These are phyloP conservation scores for Petunia axillaris DNA, from an alignment of 257 asterid genomes.

Conservation along the genomic window DNA sequence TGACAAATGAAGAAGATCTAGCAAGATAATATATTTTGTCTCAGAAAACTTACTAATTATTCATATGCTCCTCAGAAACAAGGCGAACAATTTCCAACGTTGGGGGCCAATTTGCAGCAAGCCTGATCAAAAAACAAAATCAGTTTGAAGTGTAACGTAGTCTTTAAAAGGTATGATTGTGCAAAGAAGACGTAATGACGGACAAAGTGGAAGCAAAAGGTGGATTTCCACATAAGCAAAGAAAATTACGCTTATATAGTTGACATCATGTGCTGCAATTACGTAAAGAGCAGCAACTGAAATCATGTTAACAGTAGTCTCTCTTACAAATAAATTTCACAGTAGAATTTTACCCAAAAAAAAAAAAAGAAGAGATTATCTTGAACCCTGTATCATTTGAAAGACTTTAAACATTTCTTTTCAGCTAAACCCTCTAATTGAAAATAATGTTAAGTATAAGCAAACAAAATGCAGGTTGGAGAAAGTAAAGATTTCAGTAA, in stretches of 20 bases:
- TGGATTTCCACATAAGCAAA: background rate
- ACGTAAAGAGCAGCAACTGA: background rate
- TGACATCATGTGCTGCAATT: background rate
- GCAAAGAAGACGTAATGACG: background rate
- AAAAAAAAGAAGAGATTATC: background rate
- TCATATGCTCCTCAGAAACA: conserved; percentile 91
- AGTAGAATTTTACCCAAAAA: background rate
- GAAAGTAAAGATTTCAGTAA: background rate
- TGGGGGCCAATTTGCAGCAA: conserved; percentile 91
- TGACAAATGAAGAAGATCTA: conserved; percentile 28
- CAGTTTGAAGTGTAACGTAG: background rate
- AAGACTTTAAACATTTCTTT: background rate
- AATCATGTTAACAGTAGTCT: background rate
- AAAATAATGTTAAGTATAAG: background rate
- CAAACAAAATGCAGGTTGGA: background rate
- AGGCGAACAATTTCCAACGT: conserved; percentile 86
- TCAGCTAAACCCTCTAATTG: background rate
- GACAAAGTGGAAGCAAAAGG: background rate
- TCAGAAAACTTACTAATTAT: conserved; percentile 66
- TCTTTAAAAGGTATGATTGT: background rate
- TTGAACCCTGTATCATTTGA: background rate
- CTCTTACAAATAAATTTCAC: background rate
- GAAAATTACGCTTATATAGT: background rate
- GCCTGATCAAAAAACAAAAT: conserved; percentile 49
- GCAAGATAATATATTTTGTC: conserved; percentile 24